Evolutionary conservation across 805 yeast species (phyloP), one percentile per base, ranked within the genome.

Genomic region (Candida dajiaensis): DNA sequence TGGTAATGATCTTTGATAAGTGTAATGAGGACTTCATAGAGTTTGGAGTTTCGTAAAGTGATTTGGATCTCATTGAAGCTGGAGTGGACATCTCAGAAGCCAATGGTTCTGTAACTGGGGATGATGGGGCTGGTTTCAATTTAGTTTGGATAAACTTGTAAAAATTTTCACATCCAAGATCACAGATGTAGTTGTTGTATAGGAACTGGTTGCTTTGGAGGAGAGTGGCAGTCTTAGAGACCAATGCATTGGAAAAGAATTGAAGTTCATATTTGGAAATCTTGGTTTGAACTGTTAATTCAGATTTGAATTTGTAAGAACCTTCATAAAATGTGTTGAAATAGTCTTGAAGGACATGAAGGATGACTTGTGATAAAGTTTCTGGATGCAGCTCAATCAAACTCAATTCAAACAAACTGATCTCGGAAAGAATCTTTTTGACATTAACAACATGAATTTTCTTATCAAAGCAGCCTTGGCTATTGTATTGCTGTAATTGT

Each of bases 361-460:
- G 50, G 21, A 59, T 56, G 26, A 58, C 46, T 20, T 51, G 51
- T 5, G 64, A 23, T 23, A 63, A 44, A 35, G 56, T 56, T 15
- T 61, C 58, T 13, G 67, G 67, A 39, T 62, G 67, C 6, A 63
- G 53, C 48, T 70, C 73, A 31, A 74, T 63, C 47, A 78, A 64
- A 33, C 71, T 76, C 38, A 64, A 61, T 49, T 74, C 73, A 62
- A 76, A 77, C 26, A 76, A 62, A 4, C 80, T 64, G 18, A 72
- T 56, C 55, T 80, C 80, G 41, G 73, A 63, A 37, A 78, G 57
- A 51, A 72, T 78, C 48, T 72, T 73, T 55, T 79, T 80, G 48
- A 76, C 58, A 50, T 69, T 66, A 51, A 75, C 71, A 42, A 74
- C 58, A 51, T 74, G 66, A 28, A 66, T 56, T 48, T 66, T 67